Evolutionary conservation across 768 basidiomycete genomes (phyloP).

Genomic region (Podaxis mareebaensis): DNA sequence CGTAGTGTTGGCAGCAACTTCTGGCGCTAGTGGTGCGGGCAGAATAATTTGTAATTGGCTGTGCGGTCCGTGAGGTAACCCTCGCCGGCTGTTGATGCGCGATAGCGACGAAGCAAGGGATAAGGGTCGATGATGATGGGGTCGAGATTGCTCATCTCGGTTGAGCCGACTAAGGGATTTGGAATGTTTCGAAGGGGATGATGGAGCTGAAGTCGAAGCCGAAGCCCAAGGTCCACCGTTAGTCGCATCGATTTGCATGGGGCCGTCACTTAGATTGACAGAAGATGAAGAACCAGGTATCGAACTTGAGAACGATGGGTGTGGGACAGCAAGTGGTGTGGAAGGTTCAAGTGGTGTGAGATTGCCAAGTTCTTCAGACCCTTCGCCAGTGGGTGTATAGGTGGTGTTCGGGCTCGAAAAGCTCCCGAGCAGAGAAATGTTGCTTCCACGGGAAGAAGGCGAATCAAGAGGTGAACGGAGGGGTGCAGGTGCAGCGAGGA

Average conservation of each 20-base stretch:
- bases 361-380: slow-evolving; percentile 6
- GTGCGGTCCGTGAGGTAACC: slow-evolving; percentile 61
- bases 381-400: slow-evolving; percentile 13
- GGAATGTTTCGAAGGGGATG: slow-evolving; percentile 12
- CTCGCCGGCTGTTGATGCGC: slow-evolving; percentile 42
- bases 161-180: slow-evolving; percentile 19
- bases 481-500: slow-evolving; percentile 25
- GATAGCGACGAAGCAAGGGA: slow-evolving; percentile 21
- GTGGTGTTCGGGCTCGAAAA: slow-evolving; percentile 17
- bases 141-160: slow-evolving; percentile 17
- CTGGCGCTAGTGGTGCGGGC: slow-evolving; percentile 60
- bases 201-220: slow-evolving; percentile 8
- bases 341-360: slow-evolving; percentile 20
- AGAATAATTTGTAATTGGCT: slow-evolving; percentile 67
- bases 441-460: slow-evolving; percentile 29
- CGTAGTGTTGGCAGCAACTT: slow-evolving; percentile 12
- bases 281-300: slow-evolving; percentile 33
- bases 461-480: slow-evolving; percentile 16
- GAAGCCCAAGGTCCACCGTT: neutral
- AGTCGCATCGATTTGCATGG: neutral
- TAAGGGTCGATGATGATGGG: slow-evolving; percentile 14
- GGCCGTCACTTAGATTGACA: slow-evolving; percentile 19
- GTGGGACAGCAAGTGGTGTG: slow-evolving; percentile 22
- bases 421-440: slow-evolving; percentile 31
- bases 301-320: slow-evolving; percentile 25